A percentile compares a stretch with the other conserved stretches of the same genome.
These are phyloP conservation scores for Beauveria scarabaeidicola DNA, from an alignment of 2,329 filamentous ascomycete genomes.

Conservation along the genomic window DNA sequence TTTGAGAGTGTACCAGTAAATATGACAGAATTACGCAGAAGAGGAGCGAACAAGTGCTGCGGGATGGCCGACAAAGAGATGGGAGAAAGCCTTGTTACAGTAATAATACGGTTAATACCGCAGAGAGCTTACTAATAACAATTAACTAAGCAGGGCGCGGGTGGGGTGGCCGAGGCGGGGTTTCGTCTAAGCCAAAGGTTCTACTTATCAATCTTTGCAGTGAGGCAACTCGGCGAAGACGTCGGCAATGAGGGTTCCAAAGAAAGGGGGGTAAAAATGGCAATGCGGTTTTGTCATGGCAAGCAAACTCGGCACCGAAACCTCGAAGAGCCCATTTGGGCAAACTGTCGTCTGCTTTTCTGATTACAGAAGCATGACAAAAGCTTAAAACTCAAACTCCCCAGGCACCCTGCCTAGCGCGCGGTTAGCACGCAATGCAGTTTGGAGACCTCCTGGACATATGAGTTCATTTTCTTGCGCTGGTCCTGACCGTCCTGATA, in stretches of 20 bases:
- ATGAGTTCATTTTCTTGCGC: background rate
- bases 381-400: background rate
- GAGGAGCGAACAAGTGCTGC: background rate
- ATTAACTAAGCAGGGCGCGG: background rate
- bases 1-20: too few relatives aligned
- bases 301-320: background rate
- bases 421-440: conserved; percentile 1
- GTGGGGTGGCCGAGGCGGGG: background rate
- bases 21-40: background rate
- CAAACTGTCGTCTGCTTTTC: background rate
- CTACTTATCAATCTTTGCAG: background rate
- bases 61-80: background rate
- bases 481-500: background rate
- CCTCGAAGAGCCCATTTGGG: background rate
- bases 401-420: background rate
- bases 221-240: too few relatives aligned
- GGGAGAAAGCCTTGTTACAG: background rate
- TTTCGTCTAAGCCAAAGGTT: background rate
- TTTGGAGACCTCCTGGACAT: background rate
- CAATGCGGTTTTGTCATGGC: background rate
- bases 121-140: background rate
- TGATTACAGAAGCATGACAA: conserved; percentile 10
- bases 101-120: too few relatives aligned
- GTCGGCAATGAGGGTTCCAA: background rate
- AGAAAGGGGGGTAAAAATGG: background rate